Conservation (phyloP, 345 rosid genomes). For the Camelina hispida region DNA sequence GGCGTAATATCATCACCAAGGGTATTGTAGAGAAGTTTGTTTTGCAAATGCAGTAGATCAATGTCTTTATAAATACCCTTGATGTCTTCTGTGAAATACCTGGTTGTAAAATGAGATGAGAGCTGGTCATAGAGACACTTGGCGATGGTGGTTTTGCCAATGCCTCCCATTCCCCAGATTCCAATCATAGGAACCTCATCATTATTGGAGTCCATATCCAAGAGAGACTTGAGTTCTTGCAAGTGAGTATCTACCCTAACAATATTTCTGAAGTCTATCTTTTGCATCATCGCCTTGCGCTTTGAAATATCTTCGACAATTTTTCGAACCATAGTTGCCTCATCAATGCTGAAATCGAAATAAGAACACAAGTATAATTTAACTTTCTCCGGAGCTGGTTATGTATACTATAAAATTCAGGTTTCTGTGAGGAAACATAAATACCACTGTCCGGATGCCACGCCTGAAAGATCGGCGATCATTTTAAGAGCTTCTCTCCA, state of each 20-base stretch:
- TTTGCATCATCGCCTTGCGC: neutral
- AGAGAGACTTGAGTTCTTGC: neutral
- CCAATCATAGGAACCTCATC: neutral
- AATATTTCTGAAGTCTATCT: neutral
- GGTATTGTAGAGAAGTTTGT: neutral
- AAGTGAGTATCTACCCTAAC: conserved; percentile 22
- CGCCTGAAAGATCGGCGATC: no score
- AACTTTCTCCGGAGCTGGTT: no score
- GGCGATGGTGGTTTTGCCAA: conserved; percentile 2
- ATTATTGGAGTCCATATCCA: neutral
- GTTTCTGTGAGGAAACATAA: no score
- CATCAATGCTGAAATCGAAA: conserved; percentile 21
- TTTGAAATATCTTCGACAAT: conserved; percentile 21
- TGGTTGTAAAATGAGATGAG: neutral
- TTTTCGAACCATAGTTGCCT: conserved; percentile 17
- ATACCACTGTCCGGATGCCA: no score
- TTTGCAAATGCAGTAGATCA: neutral
- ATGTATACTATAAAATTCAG: no score
- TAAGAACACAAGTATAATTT: neutral
- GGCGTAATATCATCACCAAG: neutral
- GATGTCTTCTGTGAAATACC: neutral
- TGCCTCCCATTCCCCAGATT: conserved; percentile 8
- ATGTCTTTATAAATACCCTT: neutral
- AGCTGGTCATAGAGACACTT: neutral
- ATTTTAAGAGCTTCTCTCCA: no score